Evolutionary conservation across 768 basidiomycete species (phyloP).

Genomic region (Trametes villosa): DNA sequence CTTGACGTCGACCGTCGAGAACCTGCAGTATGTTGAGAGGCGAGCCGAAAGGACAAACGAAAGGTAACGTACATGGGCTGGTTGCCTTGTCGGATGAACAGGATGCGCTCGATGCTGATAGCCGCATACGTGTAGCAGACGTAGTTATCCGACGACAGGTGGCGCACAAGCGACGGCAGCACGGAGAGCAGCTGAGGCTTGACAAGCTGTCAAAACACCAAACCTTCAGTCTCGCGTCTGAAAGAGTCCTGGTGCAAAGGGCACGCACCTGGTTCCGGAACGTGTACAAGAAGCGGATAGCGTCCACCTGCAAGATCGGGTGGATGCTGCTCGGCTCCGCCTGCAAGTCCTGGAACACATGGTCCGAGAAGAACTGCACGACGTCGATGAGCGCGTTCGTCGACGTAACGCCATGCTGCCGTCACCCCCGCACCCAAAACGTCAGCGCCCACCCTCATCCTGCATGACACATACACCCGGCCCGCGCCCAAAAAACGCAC

Average conservation of each 20-base stretch:
- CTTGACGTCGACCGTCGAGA: constrained; percentile 85
- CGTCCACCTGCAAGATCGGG: constrained; percentile 93
- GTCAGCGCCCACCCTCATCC: background rate
- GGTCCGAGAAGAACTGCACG: constrained; percentile 92
- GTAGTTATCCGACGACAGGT: constrained; percentile 83
- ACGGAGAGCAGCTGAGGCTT: constrained; percentile 94
- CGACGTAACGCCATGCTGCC: constrained; percentile 89
- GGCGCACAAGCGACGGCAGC: constrained; percentile 81
- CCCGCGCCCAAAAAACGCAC: constrained; percentile 43
- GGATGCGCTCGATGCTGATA: constrained; percentile 94
- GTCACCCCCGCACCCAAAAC: background rate
- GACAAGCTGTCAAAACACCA: constrained; percentile 60
- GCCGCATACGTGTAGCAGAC: constrained; percentile 97
- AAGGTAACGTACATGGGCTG: constrained; percentile 67
- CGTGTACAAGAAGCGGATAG: constrained; percentile 91
- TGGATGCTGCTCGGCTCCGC: constrained; percentile 71
- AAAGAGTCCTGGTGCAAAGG: background rate
- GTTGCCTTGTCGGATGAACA: constrained; percentile 84
- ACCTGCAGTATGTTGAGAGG: constrained; percentile 51
- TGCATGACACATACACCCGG: background rate
- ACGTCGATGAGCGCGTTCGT: constrained; percentile 92
- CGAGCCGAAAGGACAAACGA: no score
- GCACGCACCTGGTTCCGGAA: constrained; percentile 88
- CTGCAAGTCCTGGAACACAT: constrained; percentile 86
- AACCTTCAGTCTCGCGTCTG: background rate